Evolutionary conservation across 2,329 filamentous ascomycete genomes (phyloP), one percentile per base, ranked within the genome.

Genomic region (Hypoxylon sp.): DNA sequence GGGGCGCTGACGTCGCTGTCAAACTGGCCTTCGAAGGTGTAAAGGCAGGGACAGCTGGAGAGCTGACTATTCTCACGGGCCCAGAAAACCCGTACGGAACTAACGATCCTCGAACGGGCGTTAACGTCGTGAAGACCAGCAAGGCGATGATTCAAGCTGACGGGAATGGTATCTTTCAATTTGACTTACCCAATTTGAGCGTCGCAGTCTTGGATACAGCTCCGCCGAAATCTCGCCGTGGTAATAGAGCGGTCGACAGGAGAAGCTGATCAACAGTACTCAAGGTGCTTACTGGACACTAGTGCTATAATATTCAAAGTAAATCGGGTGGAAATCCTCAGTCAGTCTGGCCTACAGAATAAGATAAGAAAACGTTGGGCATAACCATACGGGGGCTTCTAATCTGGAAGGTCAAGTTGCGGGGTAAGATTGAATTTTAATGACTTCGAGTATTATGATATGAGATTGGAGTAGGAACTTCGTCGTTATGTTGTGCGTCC

Each of bases 181-280:
- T 88, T 69, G 78, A 73, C 24, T 64, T 89, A 71, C 86, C 85
- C 0, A 78, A 85, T 67, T 75, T 87, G 61, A 87, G 84, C 68
- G 81, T 89, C 50, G 85, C 85, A 12, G 82, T 89, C 2, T 71
- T 89, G 54, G 84, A 87, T 53, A 82, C 80, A 0, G 71, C 36
- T 20, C 55, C 57, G 7, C 22, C 45, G 3, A 59, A 26, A 12
- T 52, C 38, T 42, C 55, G 52, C 24, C 63, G 52, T 14, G 45
- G 46, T 48, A 56, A 54, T 42, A 60, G 65, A 36, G 18, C 9
- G 5, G 24, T n/a, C 7, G 22, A 28, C 18, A 45, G 45, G 24
- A 36, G 28, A 22, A 4, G 9, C 2, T 54, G 22, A 54, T 42
- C 4, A 11, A 36, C 32, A 18, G 16, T 18, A 20, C 16, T 26